phyloP scores from a whole-genome alignment of 768 basidiomycete species.

The Gyrodon lividus region DNA sequence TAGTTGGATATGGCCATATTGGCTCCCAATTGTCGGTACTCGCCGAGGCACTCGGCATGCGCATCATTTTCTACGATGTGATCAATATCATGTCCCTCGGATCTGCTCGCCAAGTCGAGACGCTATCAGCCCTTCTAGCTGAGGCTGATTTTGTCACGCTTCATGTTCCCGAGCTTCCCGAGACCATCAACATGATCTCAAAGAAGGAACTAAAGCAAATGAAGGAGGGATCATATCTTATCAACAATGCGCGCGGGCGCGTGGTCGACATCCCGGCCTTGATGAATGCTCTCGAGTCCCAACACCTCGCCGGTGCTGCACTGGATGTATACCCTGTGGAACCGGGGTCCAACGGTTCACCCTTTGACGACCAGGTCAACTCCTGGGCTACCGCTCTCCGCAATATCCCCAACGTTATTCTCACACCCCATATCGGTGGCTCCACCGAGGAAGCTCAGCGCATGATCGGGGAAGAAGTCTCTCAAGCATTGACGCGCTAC shows the following conservation, averaged over 20 bases:
- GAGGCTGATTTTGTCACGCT: constrained; percentile 93
- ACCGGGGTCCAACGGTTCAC: constrained; percentile 86
- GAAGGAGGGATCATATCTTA: constrained; percentile 93
- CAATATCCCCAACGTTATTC: constrained; percentile 82
- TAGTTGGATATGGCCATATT: constrained; percentile 98
- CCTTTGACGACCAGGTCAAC: constrained; percentile 89
- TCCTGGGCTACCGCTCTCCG: constrained; percentile 78
- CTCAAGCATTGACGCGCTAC: constrained; percentile 80
- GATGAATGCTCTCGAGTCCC: constrained; percentile 74
- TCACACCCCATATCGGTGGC: constrained; percentile 98
- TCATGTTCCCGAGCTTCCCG: constrained; percentile 94
- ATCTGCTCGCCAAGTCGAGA: constrained; percentile 85
- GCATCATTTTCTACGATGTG: constrained; percentile 93
- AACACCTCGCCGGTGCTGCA: constrained; percentile 83
- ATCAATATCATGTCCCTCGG: constrained; percentile 98
- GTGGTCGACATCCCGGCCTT: constrained; percentile 96
- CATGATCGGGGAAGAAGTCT: constrained; percentile 96
- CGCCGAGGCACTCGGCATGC: constrained; percentile 93
- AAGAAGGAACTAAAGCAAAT: constrained; percentile 74
- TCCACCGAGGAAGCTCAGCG: constrained; percentile 98
- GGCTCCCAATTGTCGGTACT: constrained; percentile 96
- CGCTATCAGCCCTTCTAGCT: constrained; percentile 67
- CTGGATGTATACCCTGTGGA: constrained; percentile 95
- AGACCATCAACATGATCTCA: constrained; percentile 94
- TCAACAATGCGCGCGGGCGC: constrained; percentile 96